phyloP scores from a whole-genome alignment of 495 filamentous ascomycete genomes.

The Pyronema domesticum region DNA sequence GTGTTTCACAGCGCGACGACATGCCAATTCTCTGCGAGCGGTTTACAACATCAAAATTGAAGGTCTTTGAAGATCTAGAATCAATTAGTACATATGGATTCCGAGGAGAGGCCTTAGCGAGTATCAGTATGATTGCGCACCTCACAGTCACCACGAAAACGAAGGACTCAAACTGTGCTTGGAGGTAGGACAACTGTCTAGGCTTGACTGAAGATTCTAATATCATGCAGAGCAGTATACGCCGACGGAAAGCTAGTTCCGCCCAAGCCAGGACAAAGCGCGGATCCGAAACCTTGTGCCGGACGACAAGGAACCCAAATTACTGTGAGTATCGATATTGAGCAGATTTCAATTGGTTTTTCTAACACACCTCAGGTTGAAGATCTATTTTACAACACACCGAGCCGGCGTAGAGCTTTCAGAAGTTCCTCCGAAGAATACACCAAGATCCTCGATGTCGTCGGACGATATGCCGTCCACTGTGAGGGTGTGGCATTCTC shows the following conservation, averaged over 20 bases:
- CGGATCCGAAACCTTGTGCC: conserved; percentile 75
- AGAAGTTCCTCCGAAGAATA: conserved; percentile 88
- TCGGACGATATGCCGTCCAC: conserved; percentile 90
- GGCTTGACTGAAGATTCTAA: not conserved
- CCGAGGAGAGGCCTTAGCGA: conserved; percentile 87
- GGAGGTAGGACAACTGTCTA: conserved; percentile 29
- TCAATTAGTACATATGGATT: conserved; percentile 94
- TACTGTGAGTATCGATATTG: conserved; percentile 37
- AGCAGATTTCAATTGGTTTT: not conserved
- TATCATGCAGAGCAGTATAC: conserved; percentile 45
- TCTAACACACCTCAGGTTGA: conserved; percentile 42
- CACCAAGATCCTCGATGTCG: conserved; percentile 90
- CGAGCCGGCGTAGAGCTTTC: conserved; percentile 74
- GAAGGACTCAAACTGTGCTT: conserved; percentile 73
- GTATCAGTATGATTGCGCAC: conserved; percentile 97
- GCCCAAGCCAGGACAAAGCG: conserved; percentile 75
- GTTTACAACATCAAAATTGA: conserved; percentile 92
- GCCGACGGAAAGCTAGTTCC: conserved; percentile 67
- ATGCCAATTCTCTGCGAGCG: conserved; percentile 85
- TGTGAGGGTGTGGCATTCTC: conserved; percentile 80
- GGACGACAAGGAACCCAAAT: conserved; percentile 94
- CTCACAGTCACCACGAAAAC: conserved; percentile 89
- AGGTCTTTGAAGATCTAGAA: conserved; percentile 82
- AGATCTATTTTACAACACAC: conserved; percentile 93
- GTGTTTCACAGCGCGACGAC: conserved; percentile 53